phyloP scores from a whole-genome alignment of 2,329 filamentous ascomycete genomes.

The Cordyceps pruinosa region DNA sequence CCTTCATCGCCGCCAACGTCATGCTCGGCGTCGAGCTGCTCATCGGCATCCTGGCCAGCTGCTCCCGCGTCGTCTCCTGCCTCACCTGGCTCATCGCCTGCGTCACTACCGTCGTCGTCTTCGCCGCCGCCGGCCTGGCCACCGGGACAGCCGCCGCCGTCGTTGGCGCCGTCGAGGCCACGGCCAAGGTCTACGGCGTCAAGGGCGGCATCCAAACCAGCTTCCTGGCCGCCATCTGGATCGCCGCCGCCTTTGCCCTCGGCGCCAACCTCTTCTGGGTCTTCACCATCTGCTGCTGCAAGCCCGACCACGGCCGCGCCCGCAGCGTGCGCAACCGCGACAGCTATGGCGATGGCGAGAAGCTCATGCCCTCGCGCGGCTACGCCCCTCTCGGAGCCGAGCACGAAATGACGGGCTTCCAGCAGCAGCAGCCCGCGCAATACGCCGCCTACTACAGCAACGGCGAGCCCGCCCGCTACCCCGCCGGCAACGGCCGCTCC shows the following conservation, averaged over 20 bases:
- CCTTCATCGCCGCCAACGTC: constrained; percentile 67
- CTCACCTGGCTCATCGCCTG: constrained; percentile 70
- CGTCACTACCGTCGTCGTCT: constrained; percentile 46
- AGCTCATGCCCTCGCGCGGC: constrained; percentile 36
- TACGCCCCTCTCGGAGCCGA: constrained; percentile 31
- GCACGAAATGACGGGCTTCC: constrained; percentile 32
- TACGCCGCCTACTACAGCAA: constrained; percentile 12
- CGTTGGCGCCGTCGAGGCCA: constrained; percentile 56
- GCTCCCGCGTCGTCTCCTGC: constrained; percentile 74
- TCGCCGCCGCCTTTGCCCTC: constrained; percentile 70
- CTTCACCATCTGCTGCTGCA: constrained; percentile 87
- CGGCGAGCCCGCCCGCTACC: constrained; percentile 30
- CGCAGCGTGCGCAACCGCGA: constrained; percentile 27
- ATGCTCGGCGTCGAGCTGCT: constrained; percentile 65
- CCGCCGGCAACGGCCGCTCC: constrained; percentile 36
- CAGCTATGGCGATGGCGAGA: constrained; percentile 39
- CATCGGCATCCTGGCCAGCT: constrained; percentile 75
- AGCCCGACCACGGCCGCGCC: constrained; percentile 33
- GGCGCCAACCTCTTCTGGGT: constrained; percentile 83
- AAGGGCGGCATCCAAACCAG: constrained; percentile 56
- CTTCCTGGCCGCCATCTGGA: constrained; percentile 70
- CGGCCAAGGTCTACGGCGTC: constrained; percentile 66
- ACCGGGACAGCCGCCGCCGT: constrained; percentile 69
- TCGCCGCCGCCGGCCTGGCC: constrained; percentile 63
- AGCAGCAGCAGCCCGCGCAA: constrained; percentile 27